Evolutionary conservation across 768 basidiomycete genomes (phyloP).

Genomic region (Cystoderma amianthinum): DNA sequence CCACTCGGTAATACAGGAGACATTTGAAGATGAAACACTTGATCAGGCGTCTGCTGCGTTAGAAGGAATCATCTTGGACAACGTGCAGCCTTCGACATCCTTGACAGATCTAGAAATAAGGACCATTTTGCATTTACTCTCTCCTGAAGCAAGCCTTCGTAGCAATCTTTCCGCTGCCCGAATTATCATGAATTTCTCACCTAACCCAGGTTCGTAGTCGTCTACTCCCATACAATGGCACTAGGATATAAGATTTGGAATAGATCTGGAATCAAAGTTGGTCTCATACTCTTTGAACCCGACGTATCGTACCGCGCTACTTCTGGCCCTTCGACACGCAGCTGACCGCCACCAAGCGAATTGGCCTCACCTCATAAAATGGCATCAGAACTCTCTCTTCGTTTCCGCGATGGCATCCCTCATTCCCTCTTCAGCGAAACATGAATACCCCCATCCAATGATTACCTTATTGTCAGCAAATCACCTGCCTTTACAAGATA

Average conservation of each 20-base stretch:
- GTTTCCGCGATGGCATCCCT: neutral
- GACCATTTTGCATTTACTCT: constrained; percentile 4
- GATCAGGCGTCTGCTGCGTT: constrained; percentile 7
- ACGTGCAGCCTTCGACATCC: neutral
- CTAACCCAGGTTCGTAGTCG: neutral
- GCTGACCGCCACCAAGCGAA: neutral
- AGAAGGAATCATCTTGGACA: constrained; percentile 4
- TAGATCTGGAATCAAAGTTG: no score
- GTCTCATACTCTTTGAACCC: no score
- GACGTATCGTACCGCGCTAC: neutral
- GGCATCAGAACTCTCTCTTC: neutral
- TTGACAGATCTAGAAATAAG: constrained; percentile 3
- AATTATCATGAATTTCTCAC: constrained; percentile 3
- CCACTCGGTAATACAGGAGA: constrained; percentile 7
- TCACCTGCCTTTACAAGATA: neutral
- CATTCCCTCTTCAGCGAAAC: neutral
- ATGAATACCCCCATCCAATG: neutral
- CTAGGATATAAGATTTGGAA: no score
- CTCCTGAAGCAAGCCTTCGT: constrained; percentile 7
- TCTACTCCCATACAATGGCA: no score
- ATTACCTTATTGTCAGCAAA: neutral
- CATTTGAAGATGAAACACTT: constrained; percentile 8
- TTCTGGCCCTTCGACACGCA: neutral
- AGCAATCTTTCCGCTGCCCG: constrained; percentile 5
- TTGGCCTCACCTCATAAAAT: neutral